Conservation (phyloP, 768 basidiomycete species). For the Amanita inopinata region DNA sequence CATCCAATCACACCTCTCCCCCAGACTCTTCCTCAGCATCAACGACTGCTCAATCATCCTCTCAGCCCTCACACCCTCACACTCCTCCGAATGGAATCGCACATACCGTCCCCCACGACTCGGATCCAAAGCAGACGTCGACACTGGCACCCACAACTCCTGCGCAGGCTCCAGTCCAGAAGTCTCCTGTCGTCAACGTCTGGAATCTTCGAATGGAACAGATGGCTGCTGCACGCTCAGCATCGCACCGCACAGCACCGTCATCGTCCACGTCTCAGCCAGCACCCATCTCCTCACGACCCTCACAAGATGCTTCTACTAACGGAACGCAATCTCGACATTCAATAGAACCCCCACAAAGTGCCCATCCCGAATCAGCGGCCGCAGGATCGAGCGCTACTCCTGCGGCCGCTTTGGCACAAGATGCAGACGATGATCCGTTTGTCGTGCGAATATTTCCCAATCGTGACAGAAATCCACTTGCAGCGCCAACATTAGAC, state of each 20-base stretch:
- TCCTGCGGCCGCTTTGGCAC: conserved; percentile 10
- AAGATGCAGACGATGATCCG: conserved; percentile 27
- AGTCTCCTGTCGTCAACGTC: conserved; percentile 18
- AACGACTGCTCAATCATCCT: conserved; percentile 7
- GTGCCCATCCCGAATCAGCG: conserved; percentile 10
- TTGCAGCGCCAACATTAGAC: conserved; percentile 18
- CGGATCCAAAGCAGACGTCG: conserved; percentile 10
- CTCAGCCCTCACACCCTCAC: not conserved
- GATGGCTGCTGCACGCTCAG: conserved; percentile 17
- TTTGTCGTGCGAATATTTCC: conserved; percentile 31
- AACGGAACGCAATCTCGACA: not conserved
- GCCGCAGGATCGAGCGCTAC: conserved; percentile 5
- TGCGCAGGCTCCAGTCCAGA: conserved; percentile 14
- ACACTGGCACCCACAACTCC: conserved; percentile 14
- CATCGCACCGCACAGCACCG: conserved; percentile 3
- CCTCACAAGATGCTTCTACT: not conserved
- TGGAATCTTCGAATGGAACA: conserved; percentile 23
- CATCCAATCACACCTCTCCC: conserved; percentile 6
- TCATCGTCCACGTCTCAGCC: conserved; percentile 7
- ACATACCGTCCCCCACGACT: conserved; percentile 8
- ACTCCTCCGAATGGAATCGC: conserved; percentile 4
- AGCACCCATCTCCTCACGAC: not conserved
- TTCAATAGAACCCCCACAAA: not conserved
- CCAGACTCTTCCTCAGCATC: conserved; percentile 5
- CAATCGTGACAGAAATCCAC: conserved; percentile 11